These are phyloP conservation scores for Microbotryum violaceum DNA, from an alignment of 1,284 basidiomycete species.

Conservation along the genomic window DNA sequence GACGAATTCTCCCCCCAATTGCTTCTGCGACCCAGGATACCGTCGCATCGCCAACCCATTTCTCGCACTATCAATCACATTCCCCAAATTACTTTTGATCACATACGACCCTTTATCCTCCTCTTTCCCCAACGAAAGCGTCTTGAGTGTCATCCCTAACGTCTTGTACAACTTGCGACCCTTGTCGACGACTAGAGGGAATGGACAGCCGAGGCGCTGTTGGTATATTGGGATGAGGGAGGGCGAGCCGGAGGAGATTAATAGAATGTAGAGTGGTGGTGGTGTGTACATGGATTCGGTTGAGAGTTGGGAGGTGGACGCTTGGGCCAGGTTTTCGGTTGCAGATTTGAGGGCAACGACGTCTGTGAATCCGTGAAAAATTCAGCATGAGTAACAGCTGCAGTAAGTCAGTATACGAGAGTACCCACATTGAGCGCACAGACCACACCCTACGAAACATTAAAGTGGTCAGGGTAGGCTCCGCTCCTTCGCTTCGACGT, in stretches of 20 bases:
- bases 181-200: constrained; percentile 26
- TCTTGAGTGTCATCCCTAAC: constrained; percentile 28
- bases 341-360: no score
- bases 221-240: constrained; percentile 24
- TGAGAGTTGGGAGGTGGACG: constrained; percentile 10
- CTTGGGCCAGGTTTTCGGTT: constrained; percentile 3
- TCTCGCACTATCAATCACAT: neutral
- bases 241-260: constrained; percentile 23
- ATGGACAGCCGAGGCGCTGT: constrained; percentile 16
- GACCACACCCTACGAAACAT: constrained; percentile 16
- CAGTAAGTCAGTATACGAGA: no score
- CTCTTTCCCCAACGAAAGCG: constrained; percentile 21
- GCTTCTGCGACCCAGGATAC: constrained; percentile 24
- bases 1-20: constrained; percentile 32
- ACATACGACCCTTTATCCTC: constrained; percentile 22
- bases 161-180: constrained; percentile 21
- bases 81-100: neutral
- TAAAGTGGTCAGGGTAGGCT: neutral
- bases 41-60: constrained; percentile 19
- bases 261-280: constrained; percentile 26
- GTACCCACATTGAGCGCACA: constrained; percentile 14
- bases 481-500: neutral
- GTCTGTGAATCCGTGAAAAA: no score
- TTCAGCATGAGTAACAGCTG: no score
- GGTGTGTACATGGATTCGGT: constrained; percentile 7